These are phyloP conservation scores for Amaranthus tricolor DNA, from an alignment of 179 eudicot species.

Conservation along the genomic window DNA sequence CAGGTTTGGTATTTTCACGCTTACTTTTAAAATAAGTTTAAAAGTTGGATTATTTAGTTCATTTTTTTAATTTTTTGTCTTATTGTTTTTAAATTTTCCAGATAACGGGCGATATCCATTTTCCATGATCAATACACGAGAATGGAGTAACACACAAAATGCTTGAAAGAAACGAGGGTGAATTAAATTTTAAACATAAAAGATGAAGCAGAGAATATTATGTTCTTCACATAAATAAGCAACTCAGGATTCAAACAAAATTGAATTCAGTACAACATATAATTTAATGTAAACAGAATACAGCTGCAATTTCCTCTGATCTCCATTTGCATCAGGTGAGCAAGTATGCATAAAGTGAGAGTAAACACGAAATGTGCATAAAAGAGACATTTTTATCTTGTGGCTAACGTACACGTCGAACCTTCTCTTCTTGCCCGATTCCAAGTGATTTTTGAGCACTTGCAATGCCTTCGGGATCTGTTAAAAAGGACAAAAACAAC, in stretches of 20 bases:
- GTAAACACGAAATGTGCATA: background rate
- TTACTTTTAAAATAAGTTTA: no score
- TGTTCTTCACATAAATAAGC: background rate
- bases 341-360: background rate
- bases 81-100: no score
- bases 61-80: no score
- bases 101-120: no score
- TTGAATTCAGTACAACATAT: background rate
- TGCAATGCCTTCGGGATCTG: slow-evolving; percentile 95
- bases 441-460: slow-evolving; percentile 92
- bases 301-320: background rate
- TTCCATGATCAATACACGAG: no score
- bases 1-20: no score
- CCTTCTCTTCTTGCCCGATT: slow-evolving; percentile 86
- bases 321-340: background rate
- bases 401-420: slow-evolving; percentile 59
- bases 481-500: slow-evolving; percentile 9
- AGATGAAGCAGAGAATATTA: background rate
- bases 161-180: background rate
- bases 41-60: no score
- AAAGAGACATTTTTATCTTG: background rate
- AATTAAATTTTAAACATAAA: background rate
- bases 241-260: slow-evolving; percentile 8
- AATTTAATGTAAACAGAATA: slow-evolving; percentile 2
- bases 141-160: background rate